Base-by-base conservation (phyloP, 2,329 filamentous ascomycete genomes). In the Drechslerella dactyloides region DNA sequence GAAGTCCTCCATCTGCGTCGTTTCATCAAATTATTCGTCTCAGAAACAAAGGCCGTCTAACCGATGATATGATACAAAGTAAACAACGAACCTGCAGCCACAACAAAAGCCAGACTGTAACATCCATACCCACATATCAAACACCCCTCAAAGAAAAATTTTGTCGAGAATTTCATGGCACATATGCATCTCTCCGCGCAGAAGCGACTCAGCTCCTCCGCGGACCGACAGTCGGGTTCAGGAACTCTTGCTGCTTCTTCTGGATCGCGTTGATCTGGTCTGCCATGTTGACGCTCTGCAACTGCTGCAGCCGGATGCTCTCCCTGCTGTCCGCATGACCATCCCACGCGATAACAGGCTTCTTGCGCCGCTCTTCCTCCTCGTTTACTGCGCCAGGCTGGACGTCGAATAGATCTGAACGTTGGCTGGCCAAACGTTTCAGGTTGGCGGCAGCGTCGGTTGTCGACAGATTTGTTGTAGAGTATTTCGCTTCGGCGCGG, bases 371-470 rank as follows among this genome's bases (percentile, higher is more conserved):
- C 70, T 90, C 84, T 10, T 86, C 86, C 33, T 60, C 68, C 42
- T 72, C 68, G 0, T 88, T 88, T 15, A 86, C 84, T 0, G 85
- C 83, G n/a, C 56, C 73, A 52, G 55, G 52, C 13, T 64, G 50
- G 6, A 79, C 81, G 75, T 97, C 93, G 75, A 96, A 96, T 17
- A 97, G 85, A 77, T 97, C 93, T 75, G 85, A 89, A 52, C 93
- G 86, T 79, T 96, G 90, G 75, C 90, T 93, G 23, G 93, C 92
- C 57, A 97, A 84, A n/a, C 93, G 89, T 83, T 97, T 97, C 74
- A 97, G 85, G 78, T 97, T 97, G 79, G 91, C 93, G 57, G 92
- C 93, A 51, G 96, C 91, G 76, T 97, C 93, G 35, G 85, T 86
- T 2, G 91, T 93, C 0, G 89, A 90, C 8, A 96, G 81, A 76